Evolutionary conservation across 164 flowering plant genomes (phyloP).

Genomic region (Dillenia suffruticosa): DNA sequence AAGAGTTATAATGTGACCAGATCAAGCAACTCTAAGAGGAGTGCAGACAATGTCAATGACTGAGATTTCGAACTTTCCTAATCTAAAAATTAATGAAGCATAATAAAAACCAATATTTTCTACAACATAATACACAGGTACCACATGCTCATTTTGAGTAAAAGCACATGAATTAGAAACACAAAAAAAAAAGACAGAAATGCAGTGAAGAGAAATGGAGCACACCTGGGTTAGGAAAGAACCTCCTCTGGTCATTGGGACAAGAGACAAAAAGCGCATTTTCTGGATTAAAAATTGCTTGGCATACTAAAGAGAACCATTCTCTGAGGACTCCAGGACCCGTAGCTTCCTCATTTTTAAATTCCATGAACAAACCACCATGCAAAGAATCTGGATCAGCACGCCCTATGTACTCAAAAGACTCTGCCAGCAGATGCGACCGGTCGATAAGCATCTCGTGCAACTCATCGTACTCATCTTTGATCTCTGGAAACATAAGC

Average conservation of each 20-base stretch:
- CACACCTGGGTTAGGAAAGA: constrained; percentile 87
- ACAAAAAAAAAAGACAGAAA: background rate
- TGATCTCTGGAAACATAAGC: constrained; percentile 79
- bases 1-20: too few relatives aligned
- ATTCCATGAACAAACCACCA: constrained; percentile 77
- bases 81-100: too few relatives aligned
- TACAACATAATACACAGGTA: too few relatives aligned
- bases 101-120: too few relatives aligned
- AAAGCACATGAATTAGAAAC: background rate
- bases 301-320: constrained; percentile 89
- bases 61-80: too few relatives aligned
- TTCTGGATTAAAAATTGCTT: constrained; percentile 72
- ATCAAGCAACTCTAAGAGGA: too few relatives aligned
- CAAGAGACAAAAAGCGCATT: constrained; percentile 80
- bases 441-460: constrained; percentile 95
- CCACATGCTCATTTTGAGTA: too few relatives aligned
- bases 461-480: constrained; percentile 74
- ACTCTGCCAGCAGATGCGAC: constrained; percentile 66
- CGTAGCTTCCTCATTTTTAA: constrained; percentile 95
- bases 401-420: constrained; percentile 65
- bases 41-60: too few relatives aligned
- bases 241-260: constrained; percentile 79
- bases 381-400: constrained; percentile 52
- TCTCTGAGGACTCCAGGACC: constrained; percentile 95
- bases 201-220: background rate